Percentiles rank a stretch among this genome's conserved stretches.
phyloP scores from a whole-genome alignment of 1,284 basidiomycete genomes.

The Moniliophthora roreri region DNA sequence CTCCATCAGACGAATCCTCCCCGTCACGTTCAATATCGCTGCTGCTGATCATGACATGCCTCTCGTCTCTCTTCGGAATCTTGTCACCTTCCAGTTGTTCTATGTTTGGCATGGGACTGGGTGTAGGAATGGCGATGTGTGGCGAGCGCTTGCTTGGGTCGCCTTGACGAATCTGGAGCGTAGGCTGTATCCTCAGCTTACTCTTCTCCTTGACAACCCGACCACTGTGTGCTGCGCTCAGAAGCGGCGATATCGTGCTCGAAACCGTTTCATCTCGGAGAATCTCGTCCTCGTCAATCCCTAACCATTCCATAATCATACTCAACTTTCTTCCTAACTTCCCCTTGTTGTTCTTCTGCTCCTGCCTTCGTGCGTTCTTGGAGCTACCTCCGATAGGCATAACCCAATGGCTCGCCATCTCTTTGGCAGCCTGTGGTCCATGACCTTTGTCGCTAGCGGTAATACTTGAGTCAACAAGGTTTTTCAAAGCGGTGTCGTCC shows the following conservation, averaged over 20 bases:
- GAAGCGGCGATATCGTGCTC: neutral
- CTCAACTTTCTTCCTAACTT: constrained; percentile 42
- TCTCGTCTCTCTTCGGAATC: neutral
- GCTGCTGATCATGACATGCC: neutral
- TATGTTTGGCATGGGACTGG: neutral
- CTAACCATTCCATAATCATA: constrained; percentile 44
- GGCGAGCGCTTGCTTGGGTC: neutral
- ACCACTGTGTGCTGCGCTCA: neutral
- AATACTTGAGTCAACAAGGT: constrained; percentile 55
- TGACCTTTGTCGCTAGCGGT: constrained; percentile 29
- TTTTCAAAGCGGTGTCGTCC: constrained; percentile 53
- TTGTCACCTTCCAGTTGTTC: neutral
- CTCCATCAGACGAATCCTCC: constrained; percentile 6
- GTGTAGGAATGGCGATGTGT: neutral
- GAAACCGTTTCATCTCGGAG: neutral
- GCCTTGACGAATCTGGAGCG: neutral
- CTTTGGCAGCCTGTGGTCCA: constrained; percentile 15
- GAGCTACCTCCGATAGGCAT: neutral
- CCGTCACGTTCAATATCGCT: constrained; percentile 8
- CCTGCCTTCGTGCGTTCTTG: neutral
- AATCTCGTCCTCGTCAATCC: constrained; percentile 24
- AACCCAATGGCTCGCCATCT: constrained; percentile 11
- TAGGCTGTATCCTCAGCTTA: neutral
- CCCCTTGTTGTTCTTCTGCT: constrained; percentile 30
- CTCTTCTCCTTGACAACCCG: neutral